phyloP scores from a whole-genome alignment of 2,329 filamentous ascomycete genomes.

The Pestalotiopsis sp. region DNA sequence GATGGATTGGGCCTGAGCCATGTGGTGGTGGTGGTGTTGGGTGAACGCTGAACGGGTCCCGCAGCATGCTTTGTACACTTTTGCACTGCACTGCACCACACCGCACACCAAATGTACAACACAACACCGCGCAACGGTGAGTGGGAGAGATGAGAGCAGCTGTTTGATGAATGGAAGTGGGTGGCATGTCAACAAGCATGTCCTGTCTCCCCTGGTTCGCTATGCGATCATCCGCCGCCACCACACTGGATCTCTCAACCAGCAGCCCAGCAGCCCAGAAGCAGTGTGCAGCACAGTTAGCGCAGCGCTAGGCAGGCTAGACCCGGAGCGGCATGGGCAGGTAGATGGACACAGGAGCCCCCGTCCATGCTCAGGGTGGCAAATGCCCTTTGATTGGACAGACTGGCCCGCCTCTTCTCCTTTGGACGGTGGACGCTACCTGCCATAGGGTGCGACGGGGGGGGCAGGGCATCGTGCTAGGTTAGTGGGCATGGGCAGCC shows the following conservation, averaged over 20 bases:
- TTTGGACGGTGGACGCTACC: constrained; percentile 9
- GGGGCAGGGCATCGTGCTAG: background rate
- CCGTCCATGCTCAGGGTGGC: constrained; percentile 5
- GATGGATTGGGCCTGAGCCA: background rate
- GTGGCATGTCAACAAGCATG: background rate
- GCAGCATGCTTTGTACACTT: background rate
- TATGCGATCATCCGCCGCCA: background rate
- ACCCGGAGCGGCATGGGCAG: constrained; percentile 5
- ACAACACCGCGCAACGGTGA: background rate
- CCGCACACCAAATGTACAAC: background rate
- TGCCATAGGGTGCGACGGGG: background rate
- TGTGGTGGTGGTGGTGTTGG: background rate
- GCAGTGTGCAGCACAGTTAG: background rate
- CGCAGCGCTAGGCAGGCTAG: background rate
- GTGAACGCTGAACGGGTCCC: background rate
- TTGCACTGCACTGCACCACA: background rate
- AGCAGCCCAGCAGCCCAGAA: background rate
- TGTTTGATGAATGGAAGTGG: background rate
- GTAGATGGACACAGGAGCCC: background rate
- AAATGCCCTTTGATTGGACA: constrained; percentile 6
- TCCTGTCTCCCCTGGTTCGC: background rate
- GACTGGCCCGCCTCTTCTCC: constrained; percentile 6
- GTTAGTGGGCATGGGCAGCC: background rate
- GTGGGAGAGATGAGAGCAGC: background rate
- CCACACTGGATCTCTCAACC: background rate